These are phyloP conservation scores for Pseudognaphalium luteoalbum DNA, from an alignment of 129 eudicot species.

Conservation along the genomic window DNA sequence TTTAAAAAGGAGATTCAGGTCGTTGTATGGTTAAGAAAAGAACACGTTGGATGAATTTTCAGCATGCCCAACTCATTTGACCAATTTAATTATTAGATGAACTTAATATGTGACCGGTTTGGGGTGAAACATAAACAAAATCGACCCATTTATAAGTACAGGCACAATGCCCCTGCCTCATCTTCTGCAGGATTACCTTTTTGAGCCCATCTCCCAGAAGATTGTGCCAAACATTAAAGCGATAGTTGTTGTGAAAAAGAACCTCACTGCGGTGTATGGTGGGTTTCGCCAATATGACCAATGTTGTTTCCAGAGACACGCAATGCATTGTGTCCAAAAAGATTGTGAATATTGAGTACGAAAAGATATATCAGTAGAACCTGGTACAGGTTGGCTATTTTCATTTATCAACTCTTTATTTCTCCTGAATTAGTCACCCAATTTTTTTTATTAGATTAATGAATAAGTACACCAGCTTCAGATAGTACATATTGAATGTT, in stretches of 20 bases:
- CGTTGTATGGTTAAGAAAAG: not conserved
- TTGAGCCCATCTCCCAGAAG: constrained; percentile 77
- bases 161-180: not conserved
- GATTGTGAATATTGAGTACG: constrained; percentile 67
- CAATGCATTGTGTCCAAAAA: constrained; percentile 60
- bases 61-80: not conserved
- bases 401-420: constrained; percentile 60
- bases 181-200: constrained; percentile 37
- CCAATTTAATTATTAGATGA: not conserved
- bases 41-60: not conserved
- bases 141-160: not conserved
- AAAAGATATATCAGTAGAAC: constrained; percentile 63
- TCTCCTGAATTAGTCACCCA: constrained; percentile 49
- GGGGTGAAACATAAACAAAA: not conserved
- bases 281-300: constrained; percentile 92
- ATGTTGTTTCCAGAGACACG: constrained; percentile 87
- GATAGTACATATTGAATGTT: constrained; percentile 7
- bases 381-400: constrained; percentile 55
- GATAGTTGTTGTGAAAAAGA: constrained; percentile 65
- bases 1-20: not conserved
- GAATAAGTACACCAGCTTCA: not conserved
- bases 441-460: not conserved
- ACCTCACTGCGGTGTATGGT: constrained; percentile 77
- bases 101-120: not conserved
- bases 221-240: constrained; percentile 77